Base-by-base conservation (phyloP, 1,284 basidiomycete species). In the Pterula multifida region DNA sequence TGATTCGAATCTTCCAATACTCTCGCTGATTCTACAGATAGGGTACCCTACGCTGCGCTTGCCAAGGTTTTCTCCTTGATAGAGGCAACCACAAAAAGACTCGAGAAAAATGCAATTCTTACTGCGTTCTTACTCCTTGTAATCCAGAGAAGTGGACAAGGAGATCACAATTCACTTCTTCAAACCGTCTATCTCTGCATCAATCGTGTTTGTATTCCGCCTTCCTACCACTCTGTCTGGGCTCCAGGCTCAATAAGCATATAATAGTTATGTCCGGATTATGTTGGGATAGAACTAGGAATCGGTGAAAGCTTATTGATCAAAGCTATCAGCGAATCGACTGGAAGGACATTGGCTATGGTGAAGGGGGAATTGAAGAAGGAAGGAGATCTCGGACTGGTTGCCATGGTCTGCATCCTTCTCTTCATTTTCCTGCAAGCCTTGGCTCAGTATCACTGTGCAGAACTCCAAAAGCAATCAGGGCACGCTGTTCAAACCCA, bases 161-260 rank as follows among this genome's bases (percentile, higher is more conserved):
- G 79, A 48, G 85, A 90, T 55, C 68, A 68, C 3, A 70, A 76
- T 17, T 81, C 83, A 11, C 75, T 99, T 24, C 73, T 98, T 12
- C 88, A 92, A 60, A 80, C 85, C 0, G 86, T 98, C 2, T 99
- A 99, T 61, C 77, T 99, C 1, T 98, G 95, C 63, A 97, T 98
- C 65, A 99, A 99, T 62, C 73, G 94, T 54, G 92, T 95, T 62
- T 47, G 80, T 67, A 1, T 36, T 39, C 26, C 2, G 45, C 45
- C 24, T 22, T 22, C 19, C 28, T 6, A 6, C 28, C 28, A 32
- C 15, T 32, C 28, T 32, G 26, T 32, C 42, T 32, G 9, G 32
- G 3, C 36, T 26, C 21, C 11, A 17, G 48, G 11, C 36, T 61
- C 25, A 55, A 50, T 50, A 51, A 55, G 49, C n/a, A 53, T 50